Percentiles rank a stretch among this genome's conserved stretches.
Evolutionary conservation across 306 rosid genomes (phyloP).

Genomic region (Quercus gilva): DNA sequence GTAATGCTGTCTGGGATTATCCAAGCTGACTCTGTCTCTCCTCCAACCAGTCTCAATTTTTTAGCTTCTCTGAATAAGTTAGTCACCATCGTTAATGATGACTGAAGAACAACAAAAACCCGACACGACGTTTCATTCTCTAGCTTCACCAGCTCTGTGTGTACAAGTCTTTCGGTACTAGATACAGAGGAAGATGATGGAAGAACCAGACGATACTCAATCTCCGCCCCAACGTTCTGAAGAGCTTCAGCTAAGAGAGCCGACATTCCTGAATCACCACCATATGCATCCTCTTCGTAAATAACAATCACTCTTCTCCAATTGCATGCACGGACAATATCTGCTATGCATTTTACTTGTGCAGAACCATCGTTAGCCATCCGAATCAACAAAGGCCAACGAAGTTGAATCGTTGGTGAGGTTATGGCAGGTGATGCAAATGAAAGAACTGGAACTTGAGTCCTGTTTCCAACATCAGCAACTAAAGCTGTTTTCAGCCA

Average conservation of each 20-base stretch:
- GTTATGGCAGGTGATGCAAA: slow-evolving; percentile 38
- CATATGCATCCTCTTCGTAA: slow-evolving; percentile 42
- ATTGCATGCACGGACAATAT: slow-evolving; percentile 22
- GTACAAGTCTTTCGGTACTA: background rate
- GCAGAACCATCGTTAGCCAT: slow-evolving; percentile 29
- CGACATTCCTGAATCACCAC: slow-evolving; percentile 16
- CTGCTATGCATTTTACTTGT: slow-evolving; percentile 53
- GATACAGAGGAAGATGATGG: slow-evolving; percentile 18
- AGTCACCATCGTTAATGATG: slow-evolving; percentile 23
- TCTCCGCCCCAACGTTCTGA: slow-evolving; percentile 8
- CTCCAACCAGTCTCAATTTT: slow-evolving; percentile 20
- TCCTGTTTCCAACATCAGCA: slow-evolving; percentile 44
- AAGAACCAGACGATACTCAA: slow-evolving; percentile 33
- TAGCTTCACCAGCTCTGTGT: slow-evolving; percentile 18
- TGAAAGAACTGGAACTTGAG: slow-evolving; percentile 48
- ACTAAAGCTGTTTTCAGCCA: slow-evolving; percentile 58
- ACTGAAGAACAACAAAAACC: slow-evolving; percentile 33
- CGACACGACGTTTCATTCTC: slow-evolving; percentile 7
- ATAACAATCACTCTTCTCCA: slow-evolving; percentile 43
- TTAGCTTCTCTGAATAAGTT: slow-evolving; percentile 33
- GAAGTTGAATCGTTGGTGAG: slow-evolving; percentile 29
- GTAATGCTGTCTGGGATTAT: slow-evolving; percentile 56
- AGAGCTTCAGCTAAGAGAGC: slow-evolving; percentile 30
- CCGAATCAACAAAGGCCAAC: slow-evolving; percentile 56
- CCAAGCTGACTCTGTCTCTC: slow-evolving; percentile 55